Base-by-base conservation (phyloP, 1,284 basidiomycete species). In the Pyrrhoderma noxium region DNA sequence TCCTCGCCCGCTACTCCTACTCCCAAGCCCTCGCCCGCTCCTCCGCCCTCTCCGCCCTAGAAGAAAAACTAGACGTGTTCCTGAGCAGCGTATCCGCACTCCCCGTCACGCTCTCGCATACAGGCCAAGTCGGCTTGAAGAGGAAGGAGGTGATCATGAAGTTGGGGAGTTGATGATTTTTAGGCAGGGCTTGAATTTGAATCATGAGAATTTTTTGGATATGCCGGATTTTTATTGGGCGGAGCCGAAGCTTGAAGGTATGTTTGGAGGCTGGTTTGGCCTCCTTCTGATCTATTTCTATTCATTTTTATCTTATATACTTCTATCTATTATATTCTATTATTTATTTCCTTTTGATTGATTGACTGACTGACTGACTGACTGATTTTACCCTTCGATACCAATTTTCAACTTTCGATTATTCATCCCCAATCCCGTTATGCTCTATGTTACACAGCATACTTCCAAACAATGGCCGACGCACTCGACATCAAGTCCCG, bases 191-290 rank as follows among this genome's bases (percentile, higher is more conserved):
- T 72, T 93, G 31, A 94, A 93, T 61, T 77, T 93, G 40, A 89
- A 89, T 58, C 76, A 88, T 47, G 89, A 93, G 60, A 93, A 92
- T 56, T 87, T 92, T 64, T 85, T 85, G 47, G 91, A 93, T 61
- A 86, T 87, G 0, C 91, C 91, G 0, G 85, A 93, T 67, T 84
- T 93, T 53, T 95, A 93, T 65, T 94, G 92, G 92, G 78, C 84
- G 21, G 89, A 93, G 63, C 89, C 91, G 1, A 86, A 85, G 58
- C 73, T 95, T 2, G 92, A 94, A 72, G 74, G 88, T 85, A 58
- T 42, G 77, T 35, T n/a, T n/a, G n/a, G n/a, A n/a, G n/a, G n/a
- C n/a, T n/a, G n/a, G n/a, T n/a, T n/a, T n/a, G n/a, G n/a, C n/a
- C n/a, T n/a, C n/a, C 3, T 5, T 27, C 2, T 37, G 9, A 37